Evolutionary conservation across 805 yeast species (phyloP).

Genomic region (Cyberlindnera saturnus): DNA sequence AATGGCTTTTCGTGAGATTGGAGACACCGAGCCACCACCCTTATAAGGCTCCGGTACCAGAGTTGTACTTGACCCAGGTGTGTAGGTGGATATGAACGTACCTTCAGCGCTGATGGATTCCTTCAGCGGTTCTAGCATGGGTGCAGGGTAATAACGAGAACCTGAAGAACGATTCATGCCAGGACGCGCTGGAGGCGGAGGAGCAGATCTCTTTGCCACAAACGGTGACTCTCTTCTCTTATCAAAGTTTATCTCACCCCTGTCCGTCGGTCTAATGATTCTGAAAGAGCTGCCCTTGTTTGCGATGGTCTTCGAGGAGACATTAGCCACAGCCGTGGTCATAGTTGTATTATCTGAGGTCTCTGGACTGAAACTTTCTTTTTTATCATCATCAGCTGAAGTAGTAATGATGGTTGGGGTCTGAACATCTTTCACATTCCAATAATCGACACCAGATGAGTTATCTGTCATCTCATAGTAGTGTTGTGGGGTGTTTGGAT

Average conservation of each 20-base stretch:
- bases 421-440: conserved; percentile 41
- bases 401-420: background rate
- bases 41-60: conserved; percentile 37
- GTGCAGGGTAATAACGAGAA: conserved; percentile 2
- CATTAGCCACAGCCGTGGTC: conserved; percentile 1
- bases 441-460: conserved; percentile 39
- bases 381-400: background rate
- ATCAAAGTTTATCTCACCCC: conserved; percentile 75
- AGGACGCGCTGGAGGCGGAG: conserved; percentile 50
- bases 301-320: background rate
- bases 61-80: conserved; percentile 38
- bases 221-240: conserved; percentile 73
- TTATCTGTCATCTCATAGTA: conserved; percentile 39
- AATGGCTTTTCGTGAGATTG: conserved; percentile 17
- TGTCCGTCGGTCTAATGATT: conserved; percentile 57
- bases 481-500: conserved; percentile 68
- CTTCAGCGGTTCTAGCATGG: conserved; percentile 17
- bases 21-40: conserved; percentile 20
- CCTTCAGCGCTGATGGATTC: conserved; percentile 21
- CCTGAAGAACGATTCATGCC: conserved; percentile 1
- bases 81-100: conserved; percentile 29
- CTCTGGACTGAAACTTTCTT: background rate
- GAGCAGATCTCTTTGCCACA: conserved; percentile 67
- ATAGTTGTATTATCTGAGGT: background rate
- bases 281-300: conserved; percentile 44